These are phyloP conservation scores for Phaeolepiota aurea DNA, from an alignment of 768 basidiomycete genomes.

Conservation along the genomic window DNA sequence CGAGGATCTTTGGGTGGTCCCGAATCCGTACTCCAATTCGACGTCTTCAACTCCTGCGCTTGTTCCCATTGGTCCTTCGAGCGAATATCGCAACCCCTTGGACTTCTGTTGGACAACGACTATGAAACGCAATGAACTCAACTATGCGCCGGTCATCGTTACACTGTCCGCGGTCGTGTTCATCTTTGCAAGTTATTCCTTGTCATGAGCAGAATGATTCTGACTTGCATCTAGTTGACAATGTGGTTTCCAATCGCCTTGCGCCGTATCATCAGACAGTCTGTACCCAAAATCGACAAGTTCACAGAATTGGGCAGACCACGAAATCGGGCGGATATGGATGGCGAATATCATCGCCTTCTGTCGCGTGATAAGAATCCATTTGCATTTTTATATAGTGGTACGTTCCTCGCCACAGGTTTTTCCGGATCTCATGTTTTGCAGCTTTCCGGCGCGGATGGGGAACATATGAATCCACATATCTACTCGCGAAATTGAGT, in stretches of 20 bases:
- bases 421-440: no score
- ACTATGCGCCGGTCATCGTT: constrained; percentile 57
- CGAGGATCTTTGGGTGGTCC: constrained; percentile 64
- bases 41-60: constrained; percentile 41
- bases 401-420: constrained; percentile 28
- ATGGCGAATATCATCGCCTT: constrained; percentile 63
- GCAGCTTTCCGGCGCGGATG: constrained; percentile 63
- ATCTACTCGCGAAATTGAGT: constrained; percentile 64
- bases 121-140: constrained; percentile 60
- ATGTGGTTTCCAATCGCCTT: constrained; percentile 66
- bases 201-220: neutral
- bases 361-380: constrained; percentile 58
- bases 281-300: constrained; percentile 56
- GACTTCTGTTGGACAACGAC: constrained; percentile 80
- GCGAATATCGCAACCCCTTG: constrained; percentile 49
- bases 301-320: constrained; percentile 66
- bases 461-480: constrained; percentile 57
- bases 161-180: constrained; percentile 48
- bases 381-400: constrained; percentile 62
- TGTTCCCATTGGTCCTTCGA: constrained; percentile 44
- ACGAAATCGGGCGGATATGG: constrained; percentile 47
- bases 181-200: constrained; percentile 35
- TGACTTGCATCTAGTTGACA: constrained; percentile 40
- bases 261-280: constrained; percentile 41
- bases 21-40: constrained; percentile 59